Percentiles rank a stretch among this genome's conserved stretches.
phyloP scores from a whole-genome alignment of 1,139 yeast genomes.

The Diutina sp. region DNA sequence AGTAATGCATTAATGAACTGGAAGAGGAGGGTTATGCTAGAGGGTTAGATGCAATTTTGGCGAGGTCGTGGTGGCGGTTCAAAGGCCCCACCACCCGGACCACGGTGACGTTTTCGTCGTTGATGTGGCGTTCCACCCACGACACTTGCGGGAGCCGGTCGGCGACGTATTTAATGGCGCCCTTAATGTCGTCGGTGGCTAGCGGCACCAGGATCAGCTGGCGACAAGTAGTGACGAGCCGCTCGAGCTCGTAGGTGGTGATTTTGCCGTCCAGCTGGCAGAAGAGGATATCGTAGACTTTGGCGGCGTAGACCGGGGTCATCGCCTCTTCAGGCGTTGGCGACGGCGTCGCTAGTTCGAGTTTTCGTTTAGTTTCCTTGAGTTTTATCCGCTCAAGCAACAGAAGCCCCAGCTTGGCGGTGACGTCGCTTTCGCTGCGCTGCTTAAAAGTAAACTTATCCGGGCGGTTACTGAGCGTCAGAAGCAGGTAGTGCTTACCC shows the following conservation, averaged over 20 bases:
- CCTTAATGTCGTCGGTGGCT: not conserved
- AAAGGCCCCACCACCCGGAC: not conserved
- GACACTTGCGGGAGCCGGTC: not conserved
- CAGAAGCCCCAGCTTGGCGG: not conserved
- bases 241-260: not conserved
- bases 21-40: not conserved
- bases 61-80: not conserved
- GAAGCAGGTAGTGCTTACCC: not conserved
- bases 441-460: not conserved
- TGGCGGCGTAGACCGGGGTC: not conserved
- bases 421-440: not conserved
- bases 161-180: not conserved
- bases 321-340: not conserved
- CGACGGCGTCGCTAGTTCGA: not conserved
- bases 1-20: not conserved
- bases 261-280: not conserved
- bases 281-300: not conserved
- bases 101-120: not conserved
- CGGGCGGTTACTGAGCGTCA: not conserved
- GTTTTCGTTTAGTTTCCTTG: not conserved
- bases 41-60: not conserved
- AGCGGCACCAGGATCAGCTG: not conserved
- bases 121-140: not conserved
- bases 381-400: not conserved
- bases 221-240: not conserved